These are phyloP conservation scores for Filosporella fistucella DNA, from an alignment of 495 filamentous ascomycete genomes.

Conservation along the genomic window DNA sequence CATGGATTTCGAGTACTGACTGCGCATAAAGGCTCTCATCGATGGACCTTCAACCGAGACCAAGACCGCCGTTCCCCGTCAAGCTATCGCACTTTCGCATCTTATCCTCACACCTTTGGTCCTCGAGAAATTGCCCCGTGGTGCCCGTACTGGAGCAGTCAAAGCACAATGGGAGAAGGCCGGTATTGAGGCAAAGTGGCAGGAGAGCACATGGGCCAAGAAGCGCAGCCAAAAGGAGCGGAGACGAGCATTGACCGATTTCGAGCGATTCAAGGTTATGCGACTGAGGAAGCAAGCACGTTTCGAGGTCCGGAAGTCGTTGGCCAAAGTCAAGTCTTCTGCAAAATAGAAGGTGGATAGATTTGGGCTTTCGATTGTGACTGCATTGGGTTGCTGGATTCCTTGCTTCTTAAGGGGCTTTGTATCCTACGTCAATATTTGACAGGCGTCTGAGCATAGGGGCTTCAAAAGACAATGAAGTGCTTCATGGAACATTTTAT, in stretches of 20 bases:
- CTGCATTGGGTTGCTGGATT: conserved; percentile 30
- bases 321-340: conserved; percentile 32
- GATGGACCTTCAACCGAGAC: conserved; percentile 83
- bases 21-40: conserved; percentile 71
- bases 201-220: conserved; percentile 84
- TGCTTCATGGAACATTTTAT: conserved; percentile 17
- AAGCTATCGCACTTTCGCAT: conserved; percentile 71
- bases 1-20: conserved; percentile 13
- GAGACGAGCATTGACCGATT: conserved; percentile 89
- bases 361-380: conserved; percentile 23
- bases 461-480: conserved; percentile 26
- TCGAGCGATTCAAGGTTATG: conserved; percentile 99
- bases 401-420: conserved; percentile 25
- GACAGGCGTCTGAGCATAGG: conserved; percentile 29
- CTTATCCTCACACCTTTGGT: conserved; percentile 87
- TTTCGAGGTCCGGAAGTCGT: conserved; percentile 92
- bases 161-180: conserved; percentile 81
- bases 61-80: conserved; percentile 74
- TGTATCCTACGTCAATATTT: conserved; percentile 29
- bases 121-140: conserved; percentile 82
- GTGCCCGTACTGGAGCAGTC: conserved; percentile 74
- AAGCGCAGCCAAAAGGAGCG: conserved; percentile 75
- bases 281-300: conserved; percentile 95
- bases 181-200: conserved; percentile 88
- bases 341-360: conserved; percentile 17